phyloP scores from a whole-genome alignment of 2,329 filamentous ascomycete species.

The Microascus cirrosus region DNA sequence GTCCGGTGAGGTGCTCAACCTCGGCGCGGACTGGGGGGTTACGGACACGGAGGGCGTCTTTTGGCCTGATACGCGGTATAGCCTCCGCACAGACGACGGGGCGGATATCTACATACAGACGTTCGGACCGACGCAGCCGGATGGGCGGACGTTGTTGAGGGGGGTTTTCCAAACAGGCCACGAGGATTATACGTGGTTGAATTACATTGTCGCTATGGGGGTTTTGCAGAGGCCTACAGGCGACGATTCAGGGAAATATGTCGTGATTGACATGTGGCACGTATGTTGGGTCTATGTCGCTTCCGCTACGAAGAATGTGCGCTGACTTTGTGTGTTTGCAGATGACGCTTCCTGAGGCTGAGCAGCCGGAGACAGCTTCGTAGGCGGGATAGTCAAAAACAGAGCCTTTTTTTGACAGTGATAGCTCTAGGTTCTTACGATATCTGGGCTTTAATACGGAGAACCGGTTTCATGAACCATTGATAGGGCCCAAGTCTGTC shows the following conservation, averaged over 20 bases:
- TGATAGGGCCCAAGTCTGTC: too few species aligned
- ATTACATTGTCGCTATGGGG: slow-evolving; percentile 17
- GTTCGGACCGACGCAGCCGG: slow-evolving; percentile 21
- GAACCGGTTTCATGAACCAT: too few species aligned
- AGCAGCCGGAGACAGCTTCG: not conserved
- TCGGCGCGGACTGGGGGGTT: slow-evolving; percentile 24
- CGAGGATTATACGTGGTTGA: slow-evolving; percentile 23
- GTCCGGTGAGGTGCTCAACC: slow-evolving; percentile 15
- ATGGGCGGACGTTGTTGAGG: slow-evolving; percentile 10
- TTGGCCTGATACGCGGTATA: slow-evolving; percentile 25
- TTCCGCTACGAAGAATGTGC: not conserved
- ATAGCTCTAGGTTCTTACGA: too few species aligned
- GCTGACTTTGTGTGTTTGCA: not conserved
- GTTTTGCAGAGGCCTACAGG: not conserved
- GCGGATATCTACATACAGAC: slow-evolving; percentile 24
- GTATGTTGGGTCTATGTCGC: slow-evolving; percentile 9
- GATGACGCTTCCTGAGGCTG: not conserved
- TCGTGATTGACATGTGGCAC: slow-evolving; percentile 3
- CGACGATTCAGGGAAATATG: slow-evolving; percentile 1
- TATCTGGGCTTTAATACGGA: too few species aligned
- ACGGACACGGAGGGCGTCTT: slow-evolving; percentile 22
- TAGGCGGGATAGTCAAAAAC: not conserved
- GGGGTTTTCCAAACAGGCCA: slow-evolving; percentile 22
- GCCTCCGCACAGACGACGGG: slow-evolving; percentile 24
- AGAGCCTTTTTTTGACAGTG: too few species aligned